Evolutionary conservation across 495 filamentous ascomycete species (phyloP).

Genomic region (Parathielavia appendiculata): DNA sequence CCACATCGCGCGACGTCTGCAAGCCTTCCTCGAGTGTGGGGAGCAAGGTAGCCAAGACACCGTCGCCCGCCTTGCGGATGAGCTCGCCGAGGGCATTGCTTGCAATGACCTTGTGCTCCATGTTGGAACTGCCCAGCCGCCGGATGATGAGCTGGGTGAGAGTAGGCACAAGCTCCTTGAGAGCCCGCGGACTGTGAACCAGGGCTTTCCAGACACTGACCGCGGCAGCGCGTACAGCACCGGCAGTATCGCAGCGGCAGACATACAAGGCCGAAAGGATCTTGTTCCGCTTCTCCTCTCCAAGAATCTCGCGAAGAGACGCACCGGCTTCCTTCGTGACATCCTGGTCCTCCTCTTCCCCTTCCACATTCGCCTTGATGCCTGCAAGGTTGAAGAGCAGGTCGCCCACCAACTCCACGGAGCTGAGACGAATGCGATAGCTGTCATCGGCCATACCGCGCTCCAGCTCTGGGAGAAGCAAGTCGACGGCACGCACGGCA

Average conservation of each 20-base stretch:
- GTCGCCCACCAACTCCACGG: constrained; percentile 94
- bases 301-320: constrained; percentile 86
- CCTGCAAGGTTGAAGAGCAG: constrained; percentile 96
- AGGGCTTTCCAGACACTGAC: constrained; percentile 94
- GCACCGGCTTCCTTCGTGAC: constrained; percentile 77
- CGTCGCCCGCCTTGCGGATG: constrained; percentile 93
- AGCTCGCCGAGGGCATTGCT: constrained; percentile 94
- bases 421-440: constrained; percentile 94
- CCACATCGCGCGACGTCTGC: constrained; percentile 79
- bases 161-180: constrained; percentile 92
- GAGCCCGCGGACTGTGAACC: constrained; percentile 83
- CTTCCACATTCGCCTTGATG: constrained; percentile 77
- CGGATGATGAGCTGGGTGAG: constrained; percentile 92
- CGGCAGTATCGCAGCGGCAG: constrained; percentile 94
- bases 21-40: constrained; percentile 92
- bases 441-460: constrained; percentile 91
- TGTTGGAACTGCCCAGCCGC: constrained; percentile 87
- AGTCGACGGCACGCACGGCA: constrained; percentile 85
- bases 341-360: constrained; percentile 70
- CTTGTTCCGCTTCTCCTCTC: constrained; percentile 91
- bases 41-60: constrained; percentile 78
- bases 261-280: constrained; percentile 94
- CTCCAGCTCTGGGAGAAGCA: constrained; percentile 90
- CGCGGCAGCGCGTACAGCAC: constrained; percentile 82
- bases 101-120: constrained; percentile 98